Evolutionary conservation across 2,329 filamentous ascomycete species (phyloP).

Genomic region (Scleromitrula shiraiana): DNA sequence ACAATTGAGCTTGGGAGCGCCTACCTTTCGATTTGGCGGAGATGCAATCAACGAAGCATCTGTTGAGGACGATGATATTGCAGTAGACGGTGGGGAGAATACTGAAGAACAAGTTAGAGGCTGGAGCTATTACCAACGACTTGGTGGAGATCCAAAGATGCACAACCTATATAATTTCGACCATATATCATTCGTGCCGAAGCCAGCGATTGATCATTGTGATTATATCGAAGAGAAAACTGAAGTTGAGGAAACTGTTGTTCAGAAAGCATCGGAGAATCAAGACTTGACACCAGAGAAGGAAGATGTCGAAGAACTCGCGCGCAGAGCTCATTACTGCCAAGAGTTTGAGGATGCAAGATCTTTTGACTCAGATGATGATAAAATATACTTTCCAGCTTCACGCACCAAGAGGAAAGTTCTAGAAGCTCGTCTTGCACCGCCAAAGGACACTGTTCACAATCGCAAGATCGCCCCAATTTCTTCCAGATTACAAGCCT

Average conservation of each 20-base stretch:
- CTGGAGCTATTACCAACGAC: not conserved
- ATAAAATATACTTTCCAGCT: not conserved
- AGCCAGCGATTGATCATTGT: not conserved
- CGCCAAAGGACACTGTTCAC: no score
- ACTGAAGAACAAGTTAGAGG: not conserved
- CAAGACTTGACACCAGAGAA: not conserved
- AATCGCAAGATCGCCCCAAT: no score
- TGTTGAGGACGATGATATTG: not conserved
- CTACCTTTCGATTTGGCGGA: not conserved
- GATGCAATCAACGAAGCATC: not conserved
- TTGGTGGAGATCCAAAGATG: constrained; percentile 8
- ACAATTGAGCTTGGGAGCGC: not conserved
- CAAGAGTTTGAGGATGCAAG: not conserved
- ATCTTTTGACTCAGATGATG: not conserved
- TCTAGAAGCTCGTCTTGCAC: no score
- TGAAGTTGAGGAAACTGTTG: not conserved
- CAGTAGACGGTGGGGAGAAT: not conserved
- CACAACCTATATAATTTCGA: constrained; percentile 8
- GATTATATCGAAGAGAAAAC: constrained; percentile 3
- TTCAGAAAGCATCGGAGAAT: not conserved
- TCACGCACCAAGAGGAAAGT: not conserved
- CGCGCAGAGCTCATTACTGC: not conserved
- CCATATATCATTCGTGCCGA: constrained; percentile 5
- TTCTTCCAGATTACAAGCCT: not conserved
- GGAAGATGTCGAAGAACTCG: not conserved